These are phyloP conservation scores for Ochetophila trinervis DNA, from an alignment of 306 rosid genomes.

Conservation along the genomic window DNA sequence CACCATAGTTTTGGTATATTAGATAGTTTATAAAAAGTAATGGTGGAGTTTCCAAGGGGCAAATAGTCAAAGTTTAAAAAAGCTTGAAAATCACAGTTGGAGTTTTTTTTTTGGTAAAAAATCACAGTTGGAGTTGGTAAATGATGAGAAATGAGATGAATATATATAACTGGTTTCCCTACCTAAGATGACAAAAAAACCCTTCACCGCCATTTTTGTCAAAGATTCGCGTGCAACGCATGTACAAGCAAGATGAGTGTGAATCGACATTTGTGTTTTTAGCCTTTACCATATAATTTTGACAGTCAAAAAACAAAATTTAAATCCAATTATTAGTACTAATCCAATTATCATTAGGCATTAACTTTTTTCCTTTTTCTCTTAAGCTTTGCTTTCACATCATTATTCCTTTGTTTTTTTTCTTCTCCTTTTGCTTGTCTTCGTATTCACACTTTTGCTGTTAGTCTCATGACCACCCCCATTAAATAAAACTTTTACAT, in stretches of 20 bases:
- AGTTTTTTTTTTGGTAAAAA: too few species aligned
- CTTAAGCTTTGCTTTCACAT: slow-evolving; percentile 29
- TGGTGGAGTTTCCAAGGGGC: slow-evolving; percentile 10
- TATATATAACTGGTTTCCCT: slow-evolving; percentile 24
- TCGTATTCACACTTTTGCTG: slow-evolving; percentile 29
- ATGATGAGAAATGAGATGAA: slow-evolving; percentile 21
- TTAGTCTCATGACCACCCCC: background rate
- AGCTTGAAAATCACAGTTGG: slow-evolving; percentile 25
- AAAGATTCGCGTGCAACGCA: slow-evolving; percentile 58
- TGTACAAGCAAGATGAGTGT: slow-evolving; percentile 47
- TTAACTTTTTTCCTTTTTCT: slow-evolving; percentile 11
- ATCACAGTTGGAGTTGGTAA: slow-evolving; percentile 31
- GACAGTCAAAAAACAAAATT: slow-evolving; percentile 32
- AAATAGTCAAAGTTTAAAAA: slow-evolving; percentile 32
- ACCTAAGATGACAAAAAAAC: slow-evolving; percentile 19
- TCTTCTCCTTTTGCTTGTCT: slow-evolving; percentile 23
- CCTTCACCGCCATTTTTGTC: slow-evolving; percentile 42
- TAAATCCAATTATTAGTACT: slow-evolving; percentile 23
- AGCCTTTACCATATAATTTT: slow-evolving; percentile 38
- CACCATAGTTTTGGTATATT: too few species aligned
- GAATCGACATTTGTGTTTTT: slow-evolving; percentile 41
- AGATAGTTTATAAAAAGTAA: background rate
- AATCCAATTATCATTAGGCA: slow-evolving; percentile 45
- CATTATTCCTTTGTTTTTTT: slow-evolving; percentile 15
- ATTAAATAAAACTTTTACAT: too few species aligned